Evolutionary conservation across 805 yeast genomes (phyloP).

Genomic region (Ogataea paradorogensis): DNA sequence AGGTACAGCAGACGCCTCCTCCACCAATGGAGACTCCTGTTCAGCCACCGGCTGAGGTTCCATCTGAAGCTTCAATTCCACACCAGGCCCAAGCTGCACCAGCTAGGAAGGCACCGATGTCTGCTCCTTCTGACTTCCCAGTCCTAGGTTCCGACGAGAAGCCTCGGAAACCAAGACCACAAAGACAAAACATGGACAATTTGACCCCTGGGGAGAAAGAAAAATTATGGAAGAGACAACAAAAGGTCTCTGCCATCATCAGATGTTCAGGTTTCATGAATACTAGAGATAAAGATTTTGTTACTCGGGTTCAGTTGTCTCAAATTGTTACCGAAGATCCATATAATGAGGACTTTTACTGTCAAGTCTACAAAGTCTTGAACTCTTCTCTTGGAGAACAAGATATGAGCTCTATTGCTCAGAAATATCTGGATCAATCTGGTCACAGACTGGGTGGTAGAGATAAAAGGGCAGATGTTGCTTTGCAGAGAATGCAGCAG

Average conservation of each 20-base stretch:
- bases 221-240: conserved; percentile 62
- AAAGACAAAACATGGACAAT: conserved; percentile 36
- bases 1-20: conserved; percentile 14
- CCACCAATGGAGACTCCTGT: neutral
- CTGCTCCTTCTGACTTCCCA: conserved; percentile 4
- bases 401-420: conserved; percentile 79
- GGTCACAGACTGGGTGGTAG: conserved; percentile 90
- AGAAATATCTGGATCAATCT: conserved; percentile 85
- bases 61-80: conserved; percentile 1
- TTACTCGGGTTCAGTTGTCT: conserved; percentile 89
- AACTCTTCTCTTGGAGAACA: conserved; percentile 55
- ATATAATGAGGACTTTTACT: conserved; percentile 92
- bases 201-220: conserved; percentile 73
- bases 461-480: conserved; percentile 80
- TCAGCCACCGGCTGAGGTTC: neutral
- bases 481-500: conserved; percentile 95
- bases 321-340: conserved; percentile 98
- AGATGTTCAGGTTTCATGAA: conserved; percentile 93
- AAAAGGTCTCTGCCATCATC: conserved; percentile 70
- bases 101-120: neutral
- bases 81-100: neutral
- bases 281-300: conserved; percentile 94
- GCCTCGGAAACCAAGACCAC: conserved; percentile 22
- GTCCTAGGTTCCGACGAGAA: conserved; percentile 13
- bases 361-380: conserved; percentile 82